These are phyloP conservation scores for Verticillium nubilum DNA, from an alignment of 2,329 filamentous ascomycete species.

Conservation along the genomic window DNA sequence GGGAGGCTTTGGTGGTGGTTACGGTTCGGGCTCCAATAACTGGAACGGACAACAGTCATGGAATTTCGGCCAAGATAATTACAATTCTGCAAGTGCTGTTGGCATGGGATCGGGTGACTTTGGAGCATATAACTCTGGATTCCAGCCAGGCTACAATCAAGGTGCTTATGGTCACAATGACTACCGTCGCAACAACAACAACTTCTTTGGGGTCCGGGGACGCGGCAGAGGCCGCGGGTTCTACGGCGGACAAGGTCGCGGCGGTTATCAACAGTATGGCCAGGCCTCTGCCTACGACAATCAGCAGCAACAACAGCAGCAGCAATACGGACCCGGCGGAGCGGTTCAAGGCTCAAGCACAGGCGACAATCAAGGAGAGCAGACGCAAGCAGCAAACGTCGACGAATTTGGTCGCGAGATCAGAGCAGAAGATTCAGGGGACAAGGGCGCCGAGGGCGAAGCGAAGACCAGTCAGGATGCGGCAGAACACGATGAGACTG, in stretches of 20 bases:
- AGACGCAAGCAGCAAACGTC: constrained; percentile 22
- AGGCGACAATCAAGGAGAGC: constrained; percentile 6
- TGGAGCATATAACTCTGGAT: constrained; percentile 73
- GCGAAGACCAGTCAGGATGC: background rate
- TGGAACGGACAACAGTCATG: constrained; percentile 78
- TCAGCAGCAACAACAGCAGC: constrained; percentile 17
- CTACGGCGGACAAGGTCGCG: constrained; percentile 50
- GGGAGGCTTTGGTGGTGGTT: constrained; percentile 66
- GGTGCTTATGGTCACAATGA: constrained; percentile 84
- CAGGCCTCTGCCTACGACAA: constrained; percentile 25
- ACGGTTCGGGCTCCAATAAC: constrained; percentile 60
- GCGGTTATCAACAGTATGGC: constrained; percentile 43
- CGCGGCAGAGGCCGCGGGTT: constrained; percentile 62
- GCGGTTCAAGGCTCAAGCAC: constrained; percentile 14
- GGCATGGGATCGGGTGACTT: constrained; percentile 77
- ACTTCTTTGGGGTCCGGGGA: constrained; percentile 44
- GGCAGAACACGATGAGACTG: background rate
- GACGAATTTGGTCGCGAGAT: constrained; percentile 34
- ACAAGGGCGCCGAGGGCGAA: constrained; percentile 12
- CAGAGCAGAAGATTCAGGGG: constrained; percentile 18
- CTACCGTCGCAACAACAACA: constrained; percentile 65
- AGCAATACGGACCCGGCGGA: constrained; percentile 8
- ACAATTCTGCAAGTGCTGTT: constrained; percentile 78
- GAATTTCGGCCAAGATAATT: constrained; percentile 85
- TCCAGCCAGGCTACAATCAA: constrained; percentile 73